Percentiles rank a stretch among this genome's conserved stretches.
phyloP scores from a whole-genome alignment of 2,329 filamentous ascomycete species.

The Exophiala sp. region DNA sequence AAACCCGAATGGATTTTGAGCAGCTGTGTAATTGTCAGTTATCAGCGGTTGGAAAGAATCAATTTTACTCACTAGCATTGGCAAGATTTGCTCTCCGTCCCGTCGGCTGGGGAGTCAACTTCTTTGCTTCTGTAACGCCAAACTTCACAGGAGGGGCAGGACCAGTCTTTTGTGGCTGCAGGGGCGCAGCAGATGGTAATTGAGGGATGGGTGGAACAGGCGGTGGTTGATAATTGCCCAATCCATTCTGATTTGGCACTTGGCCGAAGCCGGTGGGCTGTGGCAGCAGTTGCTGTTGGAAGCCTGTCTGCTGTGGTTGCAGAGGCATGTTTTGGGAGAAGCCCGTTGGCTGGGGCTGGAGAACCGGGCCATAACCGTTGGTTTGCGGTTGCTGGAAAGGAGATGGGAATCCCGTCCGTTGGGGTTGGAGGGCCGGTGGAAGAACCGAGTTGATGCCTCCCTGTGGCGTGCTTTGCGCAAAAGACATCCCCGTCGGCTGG shows the following conservation, averaged over 20 bases:
- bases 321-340: slow-evolving; percentile 35
- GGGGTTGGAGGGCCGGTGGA: slow-evolving; percentile 46
- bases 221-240: slow-evolving; percentile 47
- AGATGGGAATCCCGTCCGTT: slow-evolving; percentile 41
- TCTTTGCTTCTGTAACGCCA: slow-evolving; percentile 69
- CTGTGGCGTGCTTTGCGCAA: slow-evolving; percentile 44
- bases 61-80: slow-evolving; percentile 78
- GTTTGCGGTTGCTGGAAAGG: slow-evolving; percentile 44
- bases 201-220: slow-evolving; percentile 54
- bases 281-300: slow-evolving; percentile 33
- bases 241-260: slow-evolving; percentile 45
- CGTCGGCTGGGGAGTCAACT: slow-evolving; percentile 76
- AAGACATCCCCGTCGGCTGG: slow-evolving; percentile 51
- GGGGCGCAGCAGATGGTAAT: slow-evolving; percentile 53
- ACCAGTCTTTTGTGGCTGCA: slow-evolving; percentile 73
- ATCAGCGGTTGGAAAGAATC: background rate
- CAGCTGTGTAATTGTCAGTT: slow-evolving; percentile 16
- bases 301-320: slow-evolving; percentile 50
- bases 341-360: slow-evolving; percentile 60
- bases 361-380: slow-evolving; percentile 36
- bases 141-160: slow-evolving; percentile 85
- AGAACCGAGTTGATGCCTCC: slow-evolving; percentile 49
- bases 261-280: slow-evolving; percentile 28
- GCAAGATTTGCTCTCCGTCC: slow-evolving; percentile 83
- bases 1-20: slow-evolving; percentile 23